Percentiles rank a stretch among this genome's conserved stretches.
Evolutionary conservation across 768 basidiomycete genomes (phyloP).

Genomic region (Leccinum arenicola): DNA sequence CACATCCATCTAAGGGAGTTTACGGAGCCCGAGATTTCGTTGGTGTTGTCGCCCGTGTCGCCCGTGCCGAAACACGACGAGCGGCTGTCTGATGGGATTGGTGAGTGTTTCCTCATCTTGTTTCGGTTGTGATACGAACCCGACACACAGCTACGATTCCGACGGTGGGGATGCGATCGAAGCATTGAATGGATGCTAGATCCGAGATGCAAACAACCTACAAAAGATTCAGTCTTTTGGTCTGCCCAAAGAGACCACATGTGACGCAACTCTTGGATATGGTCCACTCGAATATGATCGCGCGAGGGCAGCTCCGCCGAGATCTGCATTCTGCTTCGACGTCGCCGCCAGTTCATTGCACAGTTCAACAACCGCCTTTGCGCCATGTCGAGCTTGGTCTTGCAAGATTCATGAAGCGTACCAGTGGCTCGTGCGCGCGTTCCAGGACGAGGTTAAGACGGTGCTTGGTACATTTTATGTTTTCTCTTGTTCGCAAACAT

Average conservation of each 20-base stretch:
- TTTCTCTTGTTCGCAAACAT: neutral
- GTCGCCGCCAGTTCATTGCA: conserved; percentile 56
- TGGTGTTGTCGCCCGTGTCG: conserved; percentile 67
- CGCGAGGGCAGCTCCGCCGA: conserved; percentile 69
- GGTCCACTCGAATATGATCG: conserved; percentile 68
- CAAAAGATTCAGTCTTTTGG: neutral
- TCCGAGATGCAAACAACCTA: conserved; percentile 54
- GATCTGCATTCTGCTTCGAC: conserved; percentile 39
- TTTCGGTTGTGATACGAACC: neutral
- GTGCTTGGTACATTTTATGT: conserved; percentile 44
- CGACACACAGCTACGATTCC: conserved; percentile 64
- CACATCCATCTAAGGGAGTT: conserved; percentile 48
- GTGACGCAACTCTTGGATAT: conserved; percentile 59
- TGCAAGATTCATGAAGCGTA: conserved; percentile 67
- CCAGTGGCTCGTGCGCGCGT: conserved; percentile 39
- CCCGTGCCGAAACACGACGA: conserved; percentile 58
- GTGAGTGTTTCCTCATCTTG: conserved; percentile 35
- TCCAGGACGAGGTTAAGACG: conserved; percentile 48
- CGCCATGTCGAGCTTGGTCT: conserved; percentile 18
- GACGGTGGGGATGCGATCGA: conserved; percentile 73
- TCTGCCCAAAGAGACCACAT: conserved; percentile 20
- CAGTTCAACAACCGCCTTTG: conserved; percentile 43
- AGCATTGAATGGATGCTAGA: conserved; percentile 50
- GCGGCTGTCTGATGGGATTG: conserved; percentile 51
- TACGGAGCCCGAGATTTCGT: conserved; percentile 72